Percentiles rank a stretch among this genome's conserved stretches.
phyloP scores from a whole-genome alignment of 257 asterid genomes.

The Przewalskia tangutica region DNA sequence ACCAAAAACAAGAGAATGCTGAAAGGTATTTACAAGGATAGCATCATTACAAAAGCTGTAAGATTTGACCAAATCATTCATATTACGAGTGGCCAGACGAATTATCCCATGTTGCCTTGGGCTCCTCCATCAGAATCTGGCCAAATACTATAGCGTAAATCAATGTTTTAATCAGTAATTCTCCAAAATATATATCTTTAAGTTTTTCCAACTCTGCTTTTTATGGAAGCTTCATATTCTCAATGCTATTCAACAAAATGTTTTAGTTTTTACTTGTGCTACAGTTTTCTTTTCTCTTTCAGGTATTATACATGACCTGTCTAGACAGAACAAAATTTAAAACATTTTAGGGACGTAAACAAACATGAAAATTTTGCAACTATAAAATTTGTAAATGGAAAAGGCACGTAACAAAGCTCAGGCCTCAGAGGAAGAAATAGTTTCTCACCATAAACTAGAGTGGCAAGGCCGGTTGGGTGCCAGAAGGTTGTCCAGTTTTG shows the following conservation, averaged over 20 bases:
- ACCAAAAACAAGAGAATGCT: background rate
- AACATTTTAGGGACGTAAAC: background rate
- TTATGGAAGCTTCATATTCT: background rate
- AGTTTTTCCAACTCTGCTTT: background rate
- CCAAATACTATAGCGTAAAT: background rate
- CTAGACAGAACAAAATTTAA: background rate
- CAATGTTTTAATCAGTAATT: background rate
- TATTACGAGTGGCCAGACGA: background rate
- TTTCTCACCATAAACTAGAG: conserved; percentile 24
- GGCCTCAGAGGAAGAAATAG: background rate
- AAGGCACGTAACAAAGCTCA: background rate
- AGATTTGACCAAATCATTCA: background rate
- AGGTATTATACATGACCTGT: background rate
- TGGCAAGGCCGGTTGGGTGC: conserved; percentile 26
- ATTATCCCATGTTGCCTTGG: background rate
- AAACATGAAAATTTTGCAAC: background rate
- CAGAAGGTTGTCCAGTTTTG: conserved; percentile 23
- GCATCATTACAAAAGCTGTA: background rate
- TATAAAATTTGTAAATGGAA: background rate
- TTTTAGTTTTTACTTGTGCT: background rate
- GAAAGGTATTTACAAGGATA: background rate
- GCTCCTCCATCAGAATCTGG: background rate
- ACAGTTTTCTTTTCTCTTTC: background rate
- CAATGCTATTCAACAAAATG: background rate
- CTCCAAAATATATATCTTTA: background rate